phyloP scores from a whole-genome alignment of 768 basidiomycete species.

The Amanita rubescens region DNA sequence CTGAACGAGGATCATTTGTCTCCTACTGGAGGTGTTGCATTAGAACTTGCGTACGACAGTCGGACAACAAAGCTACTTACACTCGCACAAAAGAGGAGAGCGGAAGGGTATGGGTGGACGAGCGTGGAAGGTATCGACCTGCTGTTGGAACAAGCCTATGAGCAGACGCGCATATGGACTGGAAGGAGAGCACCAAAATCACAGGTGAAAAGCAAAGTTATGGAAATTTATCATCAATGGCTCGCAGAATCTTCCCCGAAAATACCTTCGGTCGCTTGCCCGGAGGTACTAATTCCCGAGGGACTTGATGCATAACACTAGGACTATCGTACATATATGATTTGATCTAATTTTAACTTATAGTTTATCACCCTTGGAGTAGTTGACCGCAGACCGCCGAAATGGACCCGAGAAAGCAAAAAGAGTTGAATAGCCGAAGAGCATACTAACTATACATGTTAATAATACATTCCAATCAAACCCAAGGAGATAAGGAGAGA shows the following conservation, averaged over 20 bases:
- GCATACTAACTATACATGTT: neutral
- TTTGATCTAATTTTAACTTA: neutral
- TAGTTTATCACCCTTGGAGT: neutral
- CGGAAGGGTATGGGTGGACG: conserved; percentile 36
- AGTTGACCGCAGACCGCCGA: too few species aligned
- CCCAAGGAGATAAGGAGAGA: neutral
- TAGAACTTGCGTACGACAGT: conserved; percentile 75
- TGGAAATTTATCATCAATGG: conserved; percentile 31
- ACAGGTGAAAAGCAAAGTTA: conserved; percentile 35
- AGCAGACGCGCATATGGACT: conserved; percentile 58
- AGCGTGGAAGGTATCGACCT: conserved; percentile 56
- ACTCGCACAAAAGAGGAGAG: conserved; percentile 35
- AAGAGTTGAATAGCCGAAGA: neutral
- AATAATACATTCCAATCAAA: too few species aligned
- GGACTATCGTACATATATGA: neutral
- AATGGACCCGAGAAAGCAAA: too few species aligned
- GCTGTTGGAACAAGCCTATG: conserved; percentile 64
- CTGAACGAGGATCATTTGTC: conserved; percentile 32
- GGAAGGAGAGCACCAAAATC: conserved; percentile 39
- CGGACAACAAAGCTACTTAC: conserved; percentile 54
- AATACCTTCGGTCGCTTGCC: neutral
- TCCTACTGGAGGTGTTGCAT: conserved; percentile 32
- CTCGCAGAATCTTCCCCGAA: neutral
- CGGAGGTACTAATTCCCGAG: neutral
- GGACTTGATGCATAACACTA: too few species aligned